These are phyloP conservation scores for Ceriops tagal DNA, from an alignment of 345 rosid species.

Conservation along the genomic window DNA sequence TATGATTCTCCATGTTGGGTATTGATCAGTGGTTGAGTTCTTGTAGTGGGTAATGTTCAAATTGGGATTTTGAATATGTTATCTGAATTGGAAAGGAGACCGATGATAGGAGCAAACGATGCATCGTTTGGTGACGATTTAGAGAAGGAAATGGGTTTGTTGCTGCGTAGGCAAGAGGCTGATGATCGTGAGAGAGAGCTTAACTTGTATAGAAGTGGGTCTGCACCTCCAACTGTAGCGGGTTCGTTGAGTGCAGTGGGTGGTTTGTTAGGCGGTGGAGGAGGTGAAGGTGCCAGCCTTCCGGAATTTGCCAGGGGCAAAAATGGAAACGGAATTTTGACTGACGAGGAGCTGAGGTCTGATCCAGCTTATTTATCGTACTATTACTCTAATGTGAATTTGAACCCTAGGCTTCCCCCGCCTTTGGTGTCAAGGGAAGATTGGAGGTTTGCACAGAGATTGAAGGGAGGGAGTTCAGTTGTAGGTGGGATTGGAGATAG, in stretches of 20 bases:
- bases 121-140: slow-evolving; percentile 74
- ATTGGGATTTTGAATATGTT: slow-evolving; percentile 41
- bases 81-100: slow-evolving; percentile 58
- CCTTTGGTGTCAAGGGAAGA: slow-evolving; percentile 85
- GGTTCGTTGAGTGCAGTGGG: slow-evolving; percentile 63
- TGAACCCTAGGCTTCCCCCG: slow-evolving; percentile 91
- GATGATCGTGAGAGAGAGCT: slow-evolving; percentile 63
- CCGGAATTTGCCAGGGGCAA: slow-evolving; percentile 39
- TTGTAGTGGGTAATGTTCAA: slow-evolving; percentile 30
- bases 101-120: slow-evolving; percentile 58
- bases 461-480: slow-evolving; percentile 52
- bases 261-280: slow-evolving; percentile 50
- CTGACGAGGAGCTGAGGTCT: slow-evolving; percentile 75
- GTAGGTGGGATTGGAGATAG: slow-evolving; percentile 78
- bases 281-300: slow-evolving; percentile 20
- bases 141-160: slow-evolving; percentile 66
- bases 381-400: slow-evolving; percentile 69
- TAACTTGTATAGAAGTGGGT: slow-evolving; percentile 66
- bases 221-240: slow-evolving; percentile 76
- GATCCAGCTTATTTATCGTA: slow-evolving; percentile 69
- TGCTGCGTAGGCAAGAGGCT: slow-evolving; percentile 48
- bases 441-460: slow-evolving; percentile 75
- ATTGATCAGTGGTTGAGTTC: slow-evolving; percentile 15
- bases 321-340: slow-evolving; percentile 40
- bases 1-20: slow-evolving; percentile 26